Percentiles rank a stretch among this genome's conserved stretches.
Conservation (phyloP, 2,329 filamentous ascomycete genomes). For the Diaporthe destruens region DNA sequence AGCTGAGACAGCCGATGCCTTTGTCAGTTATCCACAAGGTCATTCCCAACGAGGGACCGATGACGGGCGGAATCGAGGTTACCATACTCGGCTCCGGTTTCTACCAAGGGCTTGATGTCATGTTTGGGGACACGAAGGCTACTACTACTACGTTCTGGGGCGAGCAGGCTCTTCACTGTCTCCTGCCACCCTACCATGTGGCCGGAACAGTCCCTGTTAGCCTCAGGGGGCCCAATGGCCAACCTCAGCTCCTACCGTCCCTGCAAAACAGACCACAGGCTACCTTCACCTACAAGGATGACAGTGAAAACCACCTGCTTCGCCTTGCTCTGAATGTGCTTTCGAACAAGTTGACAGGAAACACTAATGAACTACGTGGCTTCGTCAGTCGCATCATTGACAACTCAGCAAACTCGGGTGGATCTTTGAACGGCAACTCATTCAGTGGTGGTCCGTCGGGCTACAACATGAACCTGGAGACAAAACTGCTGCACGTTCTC, state of each 20-base stretch:
- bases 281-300: slow-evolving; percentile 80
- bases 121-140: slow-evolving; percentile 78
- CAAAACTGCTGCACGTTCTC: slow-evolving; percentile 78
- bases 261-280: slow-evolving; percentile 57
- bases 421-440: slow-evolving; percentile 48
- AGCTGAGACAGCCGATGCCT: slow-evolving; percentile 43
- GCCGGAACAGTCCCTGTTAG: slow-evolving; percentile 79
- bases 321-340: slow-evolving; percentile 75
- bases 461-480: slow-evolving; percentile 65
- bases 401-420: slow-evolving; percentile 59
- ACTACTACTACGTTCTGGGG: slow-evolving; percentile 86
- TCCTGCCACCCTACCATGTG: slow-evolving; percentile 77
- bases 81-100: slow-evolving; percentile 87
- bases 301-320: slow-evolving; percentile 77
- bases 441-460: slow-evolving; percentile 48
- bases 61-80: slow-evolving; percentile 87
- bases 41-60: slow-evolving; percentile 85
- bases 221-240: slow-evolving; percentile 66
- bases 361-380: slow-evolving; percentile 71
- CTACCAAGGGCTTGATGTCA: slow-evolving; percentile 80
- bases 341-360: slow-evolving; percentile 73
- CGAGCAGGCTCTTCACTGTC: slow-evolving; percentile 81
- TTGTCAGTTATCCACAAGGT: slow-evolving; percentile 82
- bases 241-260: slow-evolving; percentile 48
- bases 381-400: slow-evolving; percentile 72